These are phyloP conservation scores for Prunus padus DNA, from an alignment of 306 rosid genomes.

Conservation along the genomic window DNA sequence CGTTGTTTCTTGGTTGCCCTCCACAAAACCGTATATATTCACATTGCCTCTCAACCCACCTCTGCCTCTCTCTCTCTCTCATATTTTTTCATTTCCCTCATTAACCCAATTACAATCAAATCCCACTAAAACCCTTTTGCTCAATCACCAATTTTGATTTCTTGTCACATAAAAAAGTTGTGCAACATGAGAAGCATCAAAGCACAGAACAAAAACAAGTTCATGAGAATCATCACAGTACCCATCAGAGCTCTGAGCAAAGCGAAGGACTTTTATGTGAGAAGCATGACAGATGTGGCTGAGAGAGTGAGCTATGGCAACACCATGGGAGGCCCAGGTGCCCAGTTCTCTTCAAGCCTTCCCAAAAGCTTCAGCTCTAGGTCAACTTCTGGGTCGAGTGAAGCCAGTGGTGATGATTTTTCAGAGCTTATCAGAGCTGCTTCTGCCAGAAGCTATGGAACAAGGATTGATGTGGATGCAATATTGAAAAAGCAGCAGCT, in stretches of 20 bases:
- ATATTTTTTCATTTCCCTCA: neutral
- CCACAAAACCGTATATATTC: neutral
- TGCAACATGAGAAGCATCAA: slow-evolving; percentile 38
- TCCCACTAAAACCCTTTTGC: too few species aligned
- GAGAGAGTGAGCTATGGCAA: slow-evolving; percentile 27
- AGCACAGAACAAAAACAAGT: slow-evolving; percentile 33
- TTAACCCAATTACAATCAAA: neutral
- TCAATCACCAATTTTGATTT: too few species aligned
- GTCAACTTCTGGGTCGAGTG: slow-evolving; percentile 38
- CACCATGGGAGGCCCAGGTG: slow-evolving; percentile 22
- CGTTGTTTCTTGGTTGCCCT: neutral
- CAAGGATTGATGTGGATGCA: slow-evolving; percentile 51
- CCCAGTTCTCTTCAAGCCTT: slow-evolving; percentile 19
- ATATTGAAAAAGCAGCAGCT: slow-evolving; percentile 40
- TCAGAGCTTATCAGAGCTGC: slow-evolving; percentile 75
- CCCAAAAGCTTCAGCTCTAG: slow-evolving; percentile 60
- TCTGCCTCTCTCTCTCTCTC: neutral
- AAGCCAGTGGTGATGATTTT: slow-evolving; percentile 45
- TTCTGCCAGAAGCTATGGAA: slow-evolving; percentile 51
- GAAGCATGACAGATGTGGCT: slow-evolving; percentile 53
- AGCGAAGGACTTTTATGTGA: slow-evolving; percentile 64
- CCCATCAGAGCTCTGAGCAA: slow-evolving; percentile 55
- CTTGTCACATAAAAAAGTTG: neutral
- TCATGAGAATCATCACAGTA: slow-evolving; percentile 48
- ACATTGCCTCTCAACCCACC: neutral